These are phyloP conservation scores for Marasmius sp. DNA, from an alignment of 1,284 basidiomycete species.

Conservation along the genomic window DNA sequence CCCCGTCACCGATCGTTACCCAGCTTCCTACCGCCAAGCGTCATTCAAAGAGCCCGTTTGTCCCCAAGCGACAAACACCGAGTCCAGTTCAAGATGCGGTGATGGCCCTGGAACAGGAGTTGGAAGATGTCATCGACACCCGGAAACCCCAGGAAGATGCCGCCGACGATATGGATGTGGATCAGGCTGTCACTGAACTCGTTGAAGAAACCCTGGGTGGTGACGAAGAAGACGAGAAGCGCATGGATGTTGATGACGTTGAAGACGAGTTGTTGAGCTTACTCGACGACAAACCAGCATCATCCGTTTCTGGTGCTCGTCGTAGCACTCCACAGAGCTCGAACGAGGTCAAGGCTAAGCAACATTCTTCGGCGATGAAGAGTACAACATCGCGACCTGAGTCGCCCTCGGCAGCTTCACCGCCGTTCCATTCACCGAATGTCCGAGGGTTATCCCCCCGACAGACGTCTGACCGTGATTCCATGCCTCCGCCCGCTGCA, in stretches of 20 bases:
- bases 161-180: conserved; percentile 40
- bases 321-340: background rate
- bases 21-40: background rate
- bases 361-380: background rate
- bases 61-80: conserved; percentile 21
- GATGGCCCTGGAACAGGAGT: conserved; percentile 45
- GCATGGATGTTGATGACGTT: conserved; percentile 53
- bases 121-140: conserved; percentile 28
- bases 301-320: conserved; percentile 7
- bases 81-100: conserved; percentile 25
- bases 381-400: background rate
- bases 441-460: conserved; percentile 8
- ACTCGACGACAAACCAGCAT: conserved; percentile 48
- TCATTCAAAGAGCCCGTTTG: conserved; percentile 9
- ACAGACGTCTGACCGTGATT: conserved; percentile 43
- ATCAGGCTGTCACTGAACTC: conserved; percentile 38
- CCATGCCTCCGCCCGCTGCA: conserved; percentile 57
- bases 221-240: conserved; percentile 17
- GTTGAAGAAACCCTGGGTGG: conserved; percentile 36
- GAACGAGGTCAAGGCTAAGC: conserved; percentile 3
- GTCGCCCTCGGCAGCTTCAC: conserved; percentile 12
- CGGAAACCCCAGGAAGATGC: conserved; percentile 20
- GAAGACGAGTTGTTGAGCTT: conserved; percentile 72
- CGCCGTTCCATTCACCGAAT: conserved; percentile 19
- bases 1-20: background rate